Evolutionary conservation across 192 early-diverging fungal genomes (phyloP).

Genomic region (Umbelopsis ramanniana): DNA sequence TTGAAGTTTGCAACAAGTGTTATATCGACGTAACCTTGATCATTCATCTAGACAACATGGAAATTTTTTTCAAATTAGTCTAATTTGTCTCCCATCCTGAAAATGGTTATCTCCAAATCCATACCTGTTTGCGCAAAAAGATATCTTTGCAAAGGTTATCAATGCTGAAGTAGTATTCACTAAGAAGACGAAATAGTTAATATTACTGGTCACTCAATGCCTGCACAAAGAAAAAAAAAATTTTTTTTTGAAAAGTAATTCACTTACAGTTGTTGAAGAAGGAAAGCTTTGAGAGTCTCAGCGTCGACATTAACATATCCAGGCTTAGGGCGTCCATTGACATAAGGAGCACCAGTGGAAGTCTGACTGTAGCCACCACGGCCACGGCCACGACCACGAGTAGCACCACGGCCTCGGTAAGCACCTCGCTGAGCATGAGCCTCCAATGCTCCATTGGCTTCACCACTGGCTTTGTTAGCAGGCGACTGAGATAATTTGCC

Average conservation of each 20-base stretch:
- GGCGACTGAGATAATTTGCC: not conserved
- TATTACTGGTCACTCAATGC: too few species aligned
- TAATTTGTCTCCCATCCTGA: not conserved
- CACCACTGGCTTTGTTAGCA: not conserved
- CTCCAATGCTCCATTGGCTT: not conserved
- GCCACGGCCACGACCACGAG: conserved; percentile 27
- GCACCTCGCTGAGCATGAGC: not conserved
- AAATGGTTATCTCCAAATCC: not conserved
- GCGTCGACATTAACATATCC: conserved; percentile 38
- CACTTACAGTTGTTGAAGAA: conserved; percentile 67
- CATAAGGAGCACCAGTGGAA: not conserved
- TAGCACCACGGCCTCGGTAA: conserved; percentile 19
- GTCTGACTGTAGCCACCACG: conserved; percentile 28
- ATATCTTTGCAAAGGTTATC: conserved; percentile 97
- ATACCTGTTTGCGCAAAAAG: conserved; percentile 76
- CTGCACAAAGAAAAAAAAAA: too few species aligned
- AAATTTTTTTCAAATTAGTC: not conserved
- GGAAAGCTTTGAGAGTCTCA: conserved; percentile 56
- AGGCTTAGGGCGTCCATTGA: conserved; percentile 8
- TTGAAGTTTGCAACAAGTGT: conserved; percentile 85
- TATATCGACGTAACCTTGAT: conserved; percentile 82
- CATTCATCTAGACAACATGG: conserved; percentile 76
- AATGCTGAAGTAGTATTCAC: conserved; percentile 96
- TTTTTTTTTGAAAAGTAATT: not conserved
- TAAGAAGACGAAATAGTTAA: conserved; percentile 32